Evolutionary conservation across 2,329 filamentous ascomycete species (phyloP), one percentile per base, ranked within the genome.

Genomic region (Nemania bipapillata): DNA sequence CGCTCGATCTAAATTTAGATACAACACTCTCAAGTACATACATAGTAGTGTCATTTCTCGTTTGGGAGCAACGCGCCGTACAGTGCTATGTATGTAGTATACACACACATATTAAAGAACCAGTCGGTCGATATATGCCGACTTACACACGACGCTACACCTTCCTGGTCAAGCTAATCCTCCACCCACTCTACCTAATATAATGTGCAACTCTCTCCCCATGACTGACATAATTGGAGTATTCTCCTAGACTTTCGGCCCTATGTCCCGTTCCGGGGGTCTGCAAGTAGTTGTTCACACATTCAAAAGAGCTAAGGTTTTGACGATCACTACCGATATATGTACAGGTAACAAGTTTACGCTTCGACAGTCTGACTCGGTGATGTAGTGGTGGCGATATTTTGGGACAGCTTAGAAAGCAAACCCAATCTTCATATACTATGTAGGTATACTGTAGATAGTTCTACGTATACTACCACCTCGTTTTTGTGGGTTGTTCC

Each of bases 111-210:
- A 42, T 42, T n/a, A 15, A 42, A 42, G 37, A 30, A 62, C 28
- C 30, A 45, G 28, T 68, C 57, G 49, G 35, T 47, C 45, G 47
- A 60, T 50, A 47, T 56, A 53, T 57, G 59, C 45, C 63, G 52
- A 56, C 54, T 63, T 56, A 26, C 35, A 52, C 32, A 20, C 40
- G 15, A 45, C 40, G 15, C 40, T 54, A 37, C 63, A 71, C 64
- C 67, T 70, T 70, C 70, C 67, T 55, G 40, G 57, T 63, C 65
- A 63, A 65, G 70, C 42, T 65, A 70, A 65, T 65, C 63, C 56
- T 69, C 59, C 60, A 60, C 45, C 8, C 42, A 47, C 54, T 60
- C 56, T 52, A 20, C 40, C 9, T 45, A 65, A 59, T 56, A 52
- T 60, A 60, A 63, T 54, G 45, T 61, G n/a, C 37, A 30, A 24